Percentiles rank a stretch among this genome's conserved stretches.
Conservation (phyloP, 257 asterid species). For the Solanum chiquidenum region DNA sequence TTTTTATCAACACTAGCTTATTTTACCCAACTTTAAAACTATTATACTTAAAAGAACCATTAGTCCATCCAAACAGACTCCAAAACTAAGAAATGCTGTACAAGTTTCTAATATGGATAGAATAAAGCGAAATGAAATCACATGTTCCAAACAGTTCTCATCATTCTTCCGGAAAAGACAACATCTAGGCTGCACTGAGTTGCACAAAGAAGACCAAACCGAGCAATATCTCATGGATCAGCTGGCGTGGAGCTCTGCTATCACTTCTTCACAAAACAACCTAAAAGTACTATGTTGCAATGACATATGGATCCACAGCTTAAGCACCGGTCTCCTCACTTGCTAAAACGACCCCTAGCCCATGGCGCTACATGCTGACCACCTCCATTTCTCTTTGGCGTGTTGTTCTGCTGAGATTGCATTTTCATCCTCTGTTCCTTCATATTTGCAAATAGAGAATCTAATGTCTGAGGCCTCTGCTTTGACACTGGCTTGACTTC, state of each 20-base stretch:
- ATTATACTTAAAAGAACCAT: neutral
- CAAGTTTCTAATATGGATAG: neutral
- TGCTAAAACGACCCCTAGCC: constrained; percentile 49
- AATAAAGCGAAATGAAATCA: neutral
- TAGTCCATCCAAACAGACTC: neutral
- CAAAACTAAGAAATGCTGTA: neutral
- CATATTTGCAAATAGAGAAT: constrained; percentile 85
- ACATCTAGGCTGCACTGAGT: neutral
- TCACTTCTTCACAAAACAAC: neutral
- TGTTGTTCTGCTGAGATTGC: constrained; percentile 31
- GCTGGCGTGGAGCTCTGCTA: neutral
- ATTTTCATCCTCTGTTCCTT: constrained; percentile 64
- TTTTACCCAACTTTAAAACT: neutral
- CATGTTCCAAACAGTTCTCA: neutral
- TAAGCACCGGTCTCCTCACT: constrained; percentile 11
- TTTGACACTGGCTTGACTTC: constrained; percentile 21
- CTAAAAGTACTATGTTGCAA: neutral
- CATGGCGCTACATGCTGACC: constrained; percentile 50
- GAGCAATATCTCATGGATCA: neutral
- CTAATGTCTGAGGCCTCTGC: constrained; percentile 70
- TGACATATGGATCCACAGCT: neutral
- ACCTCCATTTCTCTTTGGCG: constrained; percentile 39
- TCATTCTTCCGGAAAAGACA: neutral
- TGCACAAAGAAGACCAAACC: neutral
- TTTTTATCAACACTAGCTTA: neutral